phyloP scores from a whole-genome alignment of 2,329 filamentous ascomycete species.

The Aspergillus brunneoviolaceus region DNA sequence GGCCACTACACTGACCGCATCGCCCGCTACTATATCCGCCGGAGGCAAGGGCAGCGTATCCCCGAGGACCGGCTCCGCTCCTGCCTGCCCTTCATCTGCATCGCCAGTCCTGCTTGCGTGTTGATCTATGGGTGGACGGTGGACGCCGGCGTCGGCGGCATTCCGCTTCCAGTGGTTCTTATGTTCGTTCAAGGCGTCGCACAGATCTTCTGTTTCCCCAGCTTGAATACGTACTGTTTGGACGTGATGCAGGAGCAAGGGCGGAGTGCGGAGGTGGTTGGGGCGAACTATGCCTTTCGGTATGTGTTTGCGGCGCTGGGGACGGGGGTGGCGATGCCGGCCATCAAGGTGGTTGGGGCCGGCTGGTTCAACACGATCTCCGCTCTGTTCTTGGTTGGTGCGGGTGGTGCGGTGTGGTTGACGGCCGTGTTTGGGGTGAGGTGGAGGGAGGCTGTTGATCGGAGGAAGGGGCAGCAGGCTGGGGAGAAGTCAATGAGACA shows the following conservation, averaged over 20 bases:
- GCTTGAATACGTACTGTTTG: slow-evolving; percentile 75
- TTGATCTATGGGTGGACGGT: slow-evolving; percentile 68
- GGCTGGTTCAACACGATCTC: slow-evolving; percentile 78
- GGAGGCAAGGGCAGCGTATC: slow-evolving; percentile 57
- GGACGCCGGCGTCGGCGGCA: slow-evolving; percentile 55
- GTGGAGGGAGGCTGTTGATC: slow-evolving; percentile 58
- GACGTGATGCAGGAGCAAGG: slow-evolving; percentile 69
- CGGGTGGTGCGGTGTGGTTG: slow-evolving; percentile 48
- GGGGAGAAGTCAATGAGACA: slow-evolving; percentile 11
- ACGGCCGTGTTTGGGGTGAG: slow-evolving; percentile 51
- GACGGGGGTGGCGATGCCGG: slow-evolving; percentile 71
- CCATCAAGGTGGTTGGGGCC: slow-evolving; percentile 71
- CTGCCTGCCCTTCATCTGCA: slow-evolving; percentile 57
- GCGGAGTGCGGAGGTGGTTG: slow-evolving; percentile 69
- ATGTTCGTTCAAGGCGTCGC: slow-evolving; percentile 74
- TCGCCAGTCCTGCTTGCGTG: slow-evolving; percentile 62
- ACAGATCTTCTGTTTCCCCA: slow-evolving; percentile 73
- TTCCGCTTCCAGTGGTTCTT: slow-evolving; percentile 63
- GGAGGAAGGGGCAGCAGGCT: slow-evolving; percentile 39
- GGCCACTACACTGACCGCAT: slow-evolving; percentile 68
- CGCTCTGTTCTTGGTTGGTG: slow-evolving; percentile 55
- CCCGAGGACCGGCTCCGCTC: slow-evolving; percentile 68
- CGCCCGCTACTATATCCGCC: slow-evolving; percentile 64
- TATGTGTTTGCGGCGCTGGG: slow-evolving; percentile 73
- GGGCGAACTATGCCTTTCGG: slow-evolving; percentile 75